These are phyloP conservation scores for Candida hungchunana DNA, from an alignment of 805 yeast species.

Conservation along the genomic window DNA sequence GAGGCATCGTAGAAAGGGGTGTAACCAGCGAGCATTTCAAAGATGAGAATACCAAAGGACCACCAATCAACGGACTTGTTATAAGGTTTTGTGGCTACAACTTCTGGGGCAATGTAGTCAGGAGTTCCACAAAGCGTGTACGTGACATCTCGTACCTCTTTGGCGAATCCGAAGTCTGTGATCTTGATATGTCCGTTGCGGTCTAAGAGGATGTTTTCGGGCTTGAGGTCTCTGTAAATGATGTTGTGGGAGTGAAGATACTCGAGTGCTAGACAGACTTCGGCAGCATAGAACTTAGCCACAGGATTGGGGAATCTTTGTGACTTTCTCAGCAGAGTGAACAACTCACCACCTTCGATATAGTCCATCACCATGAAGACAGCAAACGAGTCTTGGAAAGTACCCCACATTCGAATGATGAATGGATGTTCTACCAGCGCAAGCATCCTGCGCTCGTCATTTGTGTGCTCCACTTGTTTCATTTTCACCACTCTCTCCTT, in stretches of 20 bases:
- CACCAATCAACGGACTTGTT: conserved; percentile 97
- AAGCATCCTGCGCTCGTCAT: conserved; percentile 88
- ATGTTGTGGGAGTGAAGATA: conserved; percentile 82
- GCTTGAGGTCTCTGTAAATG: conserved; percentile 88
- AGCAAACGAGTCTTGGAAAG: conserved; percentile 82
- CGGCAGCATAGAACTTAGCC: conserved; percentile 94
- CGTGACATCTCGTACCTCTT: conserved; percentile 86
- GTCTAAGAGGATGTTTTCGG: conserved; percentile 86
- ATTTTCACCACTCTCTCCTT: conserved; percentile 84
- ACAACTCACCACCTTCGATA: conserved; percentile 93
- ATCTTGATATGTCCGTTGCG: conserved; percentile 87
- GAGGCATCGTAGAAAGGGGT: conserved; percentile 92
- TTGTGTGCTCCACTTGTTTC: conserved; percentile 95
- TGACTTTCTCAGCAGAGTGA: conserved; percentile 77
- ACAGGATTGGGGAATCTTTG: conserved; percentile 94
- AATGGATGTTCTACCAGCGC: conserved; percentile 87
- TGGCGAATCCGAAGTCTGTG: conserved; percentile 94
- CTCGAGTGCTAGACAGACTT: conserved; percentile 79
- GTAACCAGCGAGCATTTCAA: conserved; percentile 92
- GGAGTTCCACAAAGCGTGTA: conserved; percentile 96
- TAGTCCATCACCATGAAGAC: conserved; percentile 96
- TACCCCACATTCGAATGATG: conserved; percentile 93
- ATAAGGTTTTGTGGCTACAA: conserved; percentile 88
- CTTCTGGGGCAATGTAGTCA: conserved; percentile 95
- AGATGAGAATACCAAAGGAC: conserved; percentile 89